phyloP scores from a whole-genome alignment of 2,329 filamentous ascomycete species.

The Catunica adiposa region DNA sequence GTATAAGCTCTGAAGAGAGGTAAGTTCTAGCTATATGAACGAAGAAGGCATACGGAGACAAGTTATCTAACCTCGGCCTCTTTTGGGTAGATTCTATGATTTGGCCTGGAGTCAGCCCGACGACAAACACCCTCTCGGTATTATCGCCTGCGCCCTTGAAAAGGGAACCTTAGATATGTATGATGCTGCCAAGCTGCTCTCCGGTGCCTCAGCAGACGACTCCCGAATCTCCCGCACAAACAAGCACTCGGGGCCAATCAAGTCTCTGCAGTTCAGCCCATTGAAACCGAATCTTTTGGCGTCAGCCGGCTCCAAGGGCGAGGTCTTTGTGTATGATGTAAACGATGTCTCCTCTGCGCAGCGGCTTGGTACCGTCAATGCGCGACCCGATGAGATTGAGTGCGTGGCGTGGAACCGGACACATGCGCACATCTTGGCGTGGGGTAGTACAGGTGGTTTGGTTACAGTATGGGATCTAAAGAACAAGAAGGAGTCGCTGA shows the following conservation, averaged over 20 bases:
- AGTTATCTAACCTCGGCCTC: background rate
- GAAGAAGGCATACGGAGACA: background rate
- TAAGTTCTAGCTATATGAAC: constrained; percentile 26
- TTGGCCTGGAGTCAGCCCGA: constrained; percentile 82
- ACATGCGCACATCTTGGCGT: constrained; percentile 89
- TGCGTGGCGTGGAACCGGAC: constrained; percentile 98
- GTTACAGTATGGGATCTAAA: constrained; percentile 98
- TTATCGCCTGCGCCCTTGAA: constrained; percentile 89
- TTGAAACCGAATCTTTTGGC: constrained; percentile 79
- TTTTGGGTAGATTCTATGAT: constrained; percentile 67
- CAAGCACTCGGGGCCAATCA: constrained; percentile 85
- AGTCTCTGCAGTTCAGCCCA: constrained; percentile 92
- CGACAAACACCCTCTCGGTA: constrained; percentile 61
- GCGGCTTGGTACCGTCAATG: constrained; percentile 71
- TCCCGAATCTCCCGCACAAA: constrained; percentile 72
- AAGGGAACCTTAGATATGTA: constrained; percentile 87
- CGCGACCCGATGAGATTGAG: constrained; percentile 86
- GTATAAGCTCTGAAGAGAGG: constrained; percentile 79
- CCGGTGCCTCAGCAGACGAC: constrained; percentile 36
- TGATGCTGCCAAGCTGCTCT: constrained; percentile 59
- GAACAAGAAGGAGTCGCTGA: constrained; percentile 92
- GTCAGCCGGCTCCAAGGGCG: constrained; percentile 84
- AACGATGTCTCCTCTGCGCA: constrained; percentile 81
- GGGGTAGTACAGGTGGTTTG: constrained; percentile 81
- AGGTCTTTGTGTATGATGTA: constrained; percentile 89